These are phyloP conservation scores for Yamadazyma diospyri DNA, from an alignment of 1,139 yeast genomes.

Conservation along the genomic window DNA sequence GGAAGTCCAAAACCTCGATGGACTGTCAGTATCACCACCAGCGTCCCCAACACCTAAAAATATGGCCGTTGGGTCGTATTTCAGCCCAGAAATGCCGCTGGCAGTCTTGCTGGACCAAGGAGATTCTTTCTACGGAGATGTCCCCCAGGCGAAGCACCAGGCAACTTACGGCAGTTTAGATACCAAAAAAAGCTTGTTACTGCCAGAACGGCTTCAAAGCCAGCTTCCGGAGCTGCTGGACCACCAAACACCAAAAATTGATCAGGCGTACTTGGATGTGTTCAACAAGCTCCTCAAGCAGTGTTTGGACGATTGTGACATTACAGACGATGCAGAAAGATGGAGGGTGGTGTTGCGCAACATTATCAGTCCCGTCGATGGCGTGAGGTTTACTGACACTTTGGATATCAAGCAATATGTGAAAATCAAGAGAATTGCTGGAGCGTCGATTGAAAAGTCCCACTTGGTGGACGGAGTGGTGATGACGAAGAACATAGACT, in stretches of 20 bases:
- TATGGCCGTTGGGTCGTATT: too few relatives aligned
- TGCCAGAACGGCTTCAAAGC: conserved; percentile 6
- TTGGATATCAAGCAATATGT: conserved; percentile 85
- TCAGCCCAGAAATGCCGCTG: too few relatives aligned
- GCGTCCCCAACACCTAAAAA: conserved; percentile 13
- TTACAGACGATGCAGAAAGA: conserved; percentile 39
- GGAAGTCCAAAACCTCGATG: conserved; percentile 15
- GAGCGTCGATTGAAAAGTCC: conserved; percentile 64
- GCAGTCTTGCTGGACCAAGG: conserved; percentile 7
- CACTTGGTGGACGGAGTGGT: conserved; percentile 72
- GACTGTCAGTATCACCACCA: conserved; percentile 17
- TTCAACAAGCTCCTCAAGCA: conserved; percentile 52
- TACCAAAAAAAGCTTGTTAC: conserved; percentile 3
- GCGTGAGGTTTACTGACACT: conserved; percentile 55
- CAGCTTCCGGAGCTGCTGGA: conserved; percentile 11
- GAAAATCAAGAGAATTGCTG: conserved; percentile 79
- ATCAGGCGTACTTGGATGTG: conserved; percentile 20
- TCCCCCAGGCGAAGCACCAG: conserved; percentile 9
- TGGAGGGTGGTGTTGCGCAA: conserved; percentile 30
- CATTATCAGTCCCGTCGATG: conserved; percentile 24
- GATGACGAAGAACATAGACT: conserved; percentile 82
- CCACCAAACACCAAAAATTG: conserved; percentile 8
- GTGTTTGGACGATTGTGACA: conserved; percentile 57
- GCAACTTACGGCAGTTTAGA: conserved; percentile 11
- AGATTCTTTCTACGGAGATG: too few relatives aligned